phyloP scores from a whole-genome alignment of 805 yeast species.

The Candida loeiensis region DNA sequence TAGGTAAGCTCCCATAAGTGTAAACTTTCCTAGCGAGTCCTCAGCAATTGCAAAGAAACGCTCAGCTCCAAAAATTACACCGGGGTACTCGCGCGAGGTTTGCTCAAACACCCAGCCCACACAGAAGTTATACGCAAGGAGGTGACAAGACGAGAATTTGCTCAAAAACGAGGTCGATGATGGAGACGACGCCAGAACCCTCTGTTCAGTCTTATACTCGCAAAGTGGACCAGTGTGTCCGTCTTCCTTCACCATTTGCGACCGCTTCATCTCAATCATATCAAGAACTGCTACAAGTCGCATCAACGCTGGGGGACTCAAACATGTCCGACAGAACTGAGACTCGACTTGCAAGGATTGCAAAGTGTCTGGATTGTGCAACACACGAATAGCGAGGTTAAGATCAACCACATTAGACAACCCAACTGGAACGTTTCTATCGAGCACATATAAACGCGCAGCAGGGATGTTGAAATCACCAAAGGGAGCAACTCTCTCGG shows the following conservation, averaged over 20 bases:
- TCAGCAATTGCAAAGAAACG: conserved; percentile 64
- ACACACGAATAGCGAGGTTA: conserved; percentile 40
- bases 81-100: conserved; percentile 49
- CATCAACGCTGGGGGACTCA: conserved; percentile 50
- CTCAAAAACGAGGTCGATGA: conserved; percentile 8
- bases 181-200: background rate
- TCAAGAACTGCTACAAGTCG: conserved; percentile 35
- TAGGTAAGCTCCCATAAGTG: conserved; percentile 64
- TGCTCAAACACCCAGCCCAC: conserved; percentile 75
- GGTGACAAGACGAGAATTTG: conserved; percentile 50
- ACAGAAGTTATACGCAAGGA: conserved; percentile 63
- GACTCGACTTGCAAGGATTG: conserved; percentile 58
- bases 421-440: conserved; percentile 36
- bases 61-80: conserved; percentile 77
- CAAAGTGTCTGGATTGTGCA: conserved; percentile 28
- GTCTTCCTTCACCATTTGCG: background rate
- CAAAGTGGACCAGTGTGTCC: no score
- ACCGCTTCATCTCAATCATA: conserved; percentile 10
- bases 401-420: conserved; percentile 45
- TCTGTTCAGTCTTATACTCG: background rate
- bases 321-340: conserved; percentile 52
- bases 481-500: conserved; percentile 24
- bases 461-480: conserved; percentile 44
- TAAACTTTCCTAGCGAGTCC: conserved; percentile 59
- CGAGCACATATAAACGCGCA: conserved; percentile 37